A percentile compares a stretch with the other conserved stretches of the same genome.
Evolutionary conservation across 345 rosid genomes (phyloP).

Genomic region (Triadica sebifera): DNA sequence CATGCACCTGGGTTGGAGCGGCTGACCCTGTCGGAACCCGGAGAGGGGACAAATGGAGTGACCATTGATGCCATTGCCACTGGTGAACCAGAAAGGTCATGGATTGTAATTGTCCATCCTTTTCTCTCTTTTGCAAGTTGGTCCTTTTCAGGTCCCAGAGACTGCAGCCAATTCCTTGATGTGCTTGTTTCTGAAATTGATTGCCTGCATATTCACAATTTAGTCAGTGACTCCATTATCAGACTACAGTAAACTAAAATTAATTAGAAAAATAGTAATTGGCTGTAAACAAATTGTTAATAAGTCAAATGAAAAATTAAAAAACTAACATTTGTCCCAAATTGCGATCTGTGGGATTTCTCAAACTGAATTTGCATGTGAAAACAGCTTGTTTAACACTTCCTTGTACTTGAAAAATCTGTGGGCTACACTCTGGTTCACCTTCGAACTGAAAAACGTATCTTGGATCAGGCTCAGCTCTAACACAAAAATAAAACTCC

Average conservation of each 20-base stretch:
- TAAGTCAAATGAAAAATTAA: not conserved
- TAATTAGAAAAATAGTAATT: no score
- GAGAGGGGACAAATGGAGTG: slow-evolving; percentile 91
- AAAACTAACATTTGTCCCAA: slow-evolving; percentile 54
- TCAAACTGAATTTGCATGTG: slow-evolving; percentile 86
- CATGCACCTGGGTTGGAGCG: slow-evolving; percentile 90
- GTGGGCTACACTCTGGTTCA: slow-evolving; percentile 95
- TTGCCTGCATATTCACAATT: slow-evolving; percentile 39
- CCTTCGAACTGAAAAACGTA: slow-evolving; percentile 84
- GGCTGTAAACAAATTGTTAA: no score
- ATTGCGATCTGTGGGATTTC: slow-evolving; percentile 56
- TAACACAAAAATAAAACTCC: slow-evolving; percentile 51
- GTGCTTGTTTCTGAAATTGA: slow-evolving; percentile 46
- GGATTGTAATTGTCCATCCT: slow-evolving; percentile 91
- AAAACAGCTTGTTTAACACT: slow-evolving; percentile 82
- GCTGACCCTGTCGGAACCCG: slow-evolving; percentile 76
- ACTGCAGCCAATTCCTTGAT: slow-evolving; percentile 45
- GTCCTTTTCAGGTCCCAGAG: slow-evolving; percentile 53
- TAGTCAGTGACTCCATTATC: not conserved
- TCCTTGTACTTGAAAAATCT: slow-evolving; percentile 90
- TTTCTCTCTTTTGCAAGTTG: slow-evolving; percentile 66
- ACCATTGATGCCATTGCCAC: slow-evolving; percentile 99
- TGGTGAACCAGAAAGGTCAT: slow-evolving; percentile 94
- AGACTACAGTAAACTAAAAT: not conserved
- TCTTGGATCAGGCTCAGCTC: slow-evolving; percentile 84